These are phyloP conservation scores for Coniella vitis DNA, from an alignment of 2,329 filamentous ascomycete genomes.

Conservation along the genomic window DNA sequence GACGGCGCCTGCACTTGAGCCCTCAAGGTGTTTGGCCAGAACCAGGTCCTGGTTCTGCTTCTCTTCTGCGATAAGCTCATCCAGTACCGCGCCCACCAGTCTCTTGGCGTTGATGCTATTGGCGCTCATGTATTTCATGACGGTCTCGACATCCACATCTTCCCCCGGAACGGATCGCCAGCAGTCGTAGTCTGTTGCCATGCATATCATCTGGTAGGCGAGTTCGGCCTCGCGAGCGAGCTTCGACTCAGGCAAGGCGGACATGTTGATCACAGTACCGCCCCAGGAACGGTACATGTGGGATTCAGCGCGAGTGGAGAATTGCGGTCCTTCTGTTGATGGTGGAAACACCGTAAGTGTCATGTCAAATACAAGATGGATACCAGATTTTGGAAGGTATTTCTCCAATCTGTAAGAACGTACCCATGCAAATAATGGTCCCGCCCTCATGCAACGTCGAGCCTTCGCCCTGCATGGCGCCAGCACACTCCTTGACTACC, in stretches of 20 bases:
- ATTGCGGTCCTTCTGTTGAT: constrained; percentile 81
- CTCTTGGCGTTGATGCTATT: constrained; percentile 83
- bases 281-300: constrained; percentile 94
- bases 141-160: constrained; percentile 92
- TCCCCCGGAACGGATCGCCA: constrained; percentile 66
- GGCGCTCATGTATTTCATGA: constrained; percentile 91
- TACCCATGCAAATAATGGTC: constrained; percentile 86
- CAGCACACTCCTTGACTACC: constrained; percentile 71
- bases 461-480: constrained; percentile 71
- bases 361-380: background rate
- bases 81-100: constrained; percentile 79
- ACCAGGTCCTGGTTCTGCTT: constrained; percentile 71
- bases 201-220: constrained; percentile 96
- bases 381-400: background rate
- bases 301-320: constrained; percentile 92
- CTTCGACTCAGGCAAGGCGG: constrained; percentile 88
- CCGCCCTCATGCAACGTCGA: constrained; percentile 79
- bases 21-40: constrained; percentile 73
- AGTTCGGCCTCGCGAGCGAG: constrained; percentile 94
- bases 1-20: constrained; percentile 69
- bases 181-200: constrained; percentile 99
- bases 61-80: constrained; percentile 56
- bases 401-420: constrained; percentile 25
- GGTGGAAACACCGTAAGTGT: background rate
- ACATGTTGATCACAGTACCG: constrained; percentile 97